phyloP scores from a whole-genome alignment of 2,329 filamentous ascomycete genomes.

The Diplocarpon rosae region DNA sequence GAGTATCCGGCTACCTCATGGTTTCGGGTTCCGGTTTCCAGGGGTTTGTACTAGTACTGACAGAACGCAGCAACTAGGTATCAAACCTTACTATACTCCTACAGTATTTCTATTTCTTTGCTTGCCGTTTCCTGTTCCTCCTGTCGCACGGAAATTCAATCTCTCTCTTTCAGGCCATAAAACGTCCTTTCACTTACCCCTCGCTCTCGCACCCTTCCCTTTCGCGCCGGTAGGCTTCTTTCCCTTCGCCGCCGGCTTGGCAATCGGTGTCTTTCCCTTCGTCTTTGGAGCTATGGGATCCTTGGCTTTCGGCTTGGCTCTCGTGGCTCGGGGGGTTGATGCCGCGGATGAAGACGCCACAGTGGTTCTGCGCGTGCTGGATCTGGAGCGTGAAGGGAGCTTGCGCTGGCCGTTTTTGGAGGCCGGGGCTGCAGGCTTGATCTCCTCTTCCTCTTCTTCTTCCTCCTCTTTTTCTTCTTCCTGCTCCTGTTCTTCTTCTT shows the following conservation, averaged over 20 bases:
- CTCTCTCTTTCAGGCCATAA: too few species aligned
- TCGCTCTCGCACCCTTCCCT: background rate
- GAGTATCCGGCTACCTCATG: too few species aligned
- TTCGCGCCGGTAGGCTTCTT: background rate
- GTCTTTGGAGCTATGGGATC: background rate
- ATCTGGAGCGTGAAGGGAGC: background rate
- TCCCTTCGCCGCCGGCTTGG: background rate
- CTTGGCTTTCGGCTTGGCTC: too few species aligned
- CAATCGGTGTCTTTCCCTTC: conserved; percentile 9
- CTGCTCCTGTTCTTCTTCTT: conserved; percentile 7
- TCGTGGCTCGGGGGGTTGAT: background rate
- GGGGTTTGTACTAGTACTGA: too few species aligned
- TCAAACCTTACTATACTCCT: too few species aligned
- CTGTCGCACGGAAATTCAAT: too few species aligned
- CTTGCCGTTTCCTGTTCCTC: too few species aligned
- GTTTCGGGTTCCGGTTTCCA: too few species aligned
- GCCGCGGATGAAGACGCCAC: background rate
- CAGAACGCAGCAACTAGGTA: too few species aligned
- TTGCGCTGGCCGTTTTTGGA: background rate
- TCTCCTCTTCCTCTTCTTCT: conserved; percentile 23
- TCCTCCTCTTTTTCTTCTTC: conserved; percentile 10
- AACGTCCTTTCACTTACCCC: background rate
- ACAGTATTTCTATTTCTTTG: too few species aligned
- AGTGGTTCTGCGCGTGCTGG: background rate
- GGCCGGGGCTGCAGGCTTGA: conserved; percentile 9